phyloP scores from a whole-genome alignment of 1,284 basidiomycete genomes.

The Papiliotrema nemorosa region DNA sequence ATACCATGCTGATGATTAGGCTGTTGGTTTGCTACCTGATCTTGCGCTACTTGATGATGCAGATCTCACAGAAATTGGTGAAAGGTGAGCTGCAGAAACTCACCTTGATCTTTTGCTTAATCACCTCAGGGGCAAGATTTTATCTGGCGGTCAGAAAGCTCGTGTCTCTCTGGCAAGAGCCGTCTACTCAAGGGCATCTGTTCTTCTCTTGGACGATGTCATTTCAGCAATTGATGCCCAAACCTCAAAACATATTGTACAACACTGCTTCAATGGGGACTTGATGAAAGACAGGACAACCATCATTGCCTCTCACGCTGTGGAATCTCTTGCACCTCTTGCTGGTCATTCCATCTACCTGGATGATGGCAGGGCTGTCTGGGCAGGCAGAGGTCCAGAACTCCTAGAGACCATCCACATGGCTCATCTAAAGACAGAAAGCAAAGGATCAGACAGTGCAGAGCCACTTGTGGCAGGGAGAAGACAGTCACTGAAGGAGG shows the following conservation, averaged over 20 bases:
- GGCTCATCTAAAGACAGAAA: slow-evolving; percentile 58
- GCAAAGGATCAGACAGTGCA: too few species aligned
- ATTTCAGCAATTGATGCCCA: slow-evolving; percentile 64
- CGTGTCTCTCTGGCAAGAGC: slow-evolving; percentile 50
- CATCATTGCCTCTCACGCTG: slow-evolving; percentile 83
- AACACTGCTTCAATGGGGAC: slow-evolving; percentile 73
- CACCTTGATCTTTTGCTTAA: slow-evolving; percentile 10
- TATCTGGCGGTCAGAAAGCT: slow-evolving; percentile 59
- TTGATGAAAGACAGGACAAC: slow-evolving; percentile 73
- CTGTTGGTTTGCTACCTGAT: slow-evolving; percentile 53
- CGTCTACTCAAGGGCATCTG: slow-evolving; percentile 37
- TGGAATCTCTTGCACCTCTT: slow-evolving; percentile 33
- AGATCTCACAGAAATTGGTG: slow-evolving; percentile 57
- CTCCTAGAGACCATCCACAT: slow-evolving; percentile 65
- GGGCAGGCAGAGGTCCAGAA: slow-evolving; percentile 59
- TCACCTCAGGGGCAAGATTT: slow-evolving; percentile 25
- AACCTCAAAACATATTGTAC: slow-evolving; percentile 75
- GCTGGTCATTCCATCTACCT: slow-evolving; percentile 56
- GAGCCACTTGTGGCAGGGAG: not conserved
- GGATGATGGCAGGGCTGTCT: slow-evolving; percentile 73
- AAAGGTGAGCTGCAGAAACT: slow-evolving; percentile 34
- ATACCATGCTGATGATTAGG: slow-evolving; percentile 16
- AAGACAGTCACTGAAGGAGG: not conserved
- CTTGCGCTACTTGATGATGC: slow-evolving; percentile 52
- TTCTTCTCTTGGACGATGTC: slow-evolving; percentile 37